Evolutionary conservation across 805 yeast species (phyloP).

Genomic region (Cyberlindnera euphorbiae): DNA sequence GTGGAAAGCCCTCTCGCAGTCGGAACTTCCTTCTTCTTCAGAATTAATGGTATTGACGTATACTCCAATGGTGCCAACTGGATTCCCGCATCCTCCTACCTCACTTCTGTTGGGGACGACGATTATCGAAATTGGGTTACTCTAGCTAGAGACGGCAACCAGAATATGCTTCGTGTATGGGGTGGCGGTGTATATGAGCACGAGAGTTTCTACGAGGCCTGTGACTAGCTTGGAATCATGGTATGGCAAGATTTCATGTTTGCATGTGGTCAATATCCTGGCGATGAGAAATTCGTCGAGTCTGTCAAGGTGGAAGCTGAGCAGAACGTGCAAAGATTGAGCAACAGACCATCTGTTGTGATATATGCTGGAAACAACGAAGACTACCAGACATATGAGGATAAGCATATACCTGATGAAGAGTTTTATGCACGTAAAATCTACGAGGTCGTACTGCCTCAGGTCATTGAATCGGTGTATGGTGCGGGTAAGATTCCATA

Average conservation of each 20-base stretch:
- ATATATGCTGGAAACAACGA: conserved; percentile 21
- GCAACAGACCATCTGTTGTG: conserved; percentile 37
- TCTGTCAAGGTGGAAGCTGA: conserved; percentile 34
- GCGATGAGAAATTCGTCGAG: conserved; percentile 31
- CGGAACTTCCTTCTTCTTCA: conserved; percentile 18
- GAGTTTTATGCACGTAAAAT: conserved; percentile 17
- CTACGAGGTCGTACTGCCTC: conserved; percentile 18
- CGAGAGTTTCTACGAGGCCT: conserved; percentile 13
- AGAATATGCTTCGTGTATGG: conserved; percentile 21
- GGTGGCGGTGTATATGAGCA: conserved; percentile 20
- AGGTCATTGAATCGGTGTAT: conserved; percentile 47
- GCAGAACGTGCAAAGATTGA: conserved; percentile 36
- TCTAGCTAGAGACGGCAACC: conserved; percentile 10
- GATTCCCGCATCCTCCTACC: conserved; percentile 17
- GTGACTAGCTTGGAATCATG: conserved; percentile 27
- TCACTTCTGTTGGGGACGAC: conserved; percentile 7
- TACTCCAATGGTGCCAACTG: conserved; percentile 19
- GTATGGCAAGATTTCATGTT: conserved; percentile 58
- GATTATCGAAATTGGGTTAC: conserved; percentile 15
- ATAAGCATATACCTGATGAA: conserved; percentile 9
- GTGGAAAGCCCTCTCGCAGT: conserved; percentile 9
- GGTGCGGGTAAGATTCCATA: conserved; percentile 35
- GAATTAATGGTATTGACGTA: conserved; percentile 13
- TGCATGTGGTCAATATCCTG: conserved; percentile 54
- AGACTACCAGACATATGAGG: conserved; percentile 16